Base-by-base conservation (phyloP, 2,329 filamentous ascomycete species). In the Talaromyces sp. region DNA sequence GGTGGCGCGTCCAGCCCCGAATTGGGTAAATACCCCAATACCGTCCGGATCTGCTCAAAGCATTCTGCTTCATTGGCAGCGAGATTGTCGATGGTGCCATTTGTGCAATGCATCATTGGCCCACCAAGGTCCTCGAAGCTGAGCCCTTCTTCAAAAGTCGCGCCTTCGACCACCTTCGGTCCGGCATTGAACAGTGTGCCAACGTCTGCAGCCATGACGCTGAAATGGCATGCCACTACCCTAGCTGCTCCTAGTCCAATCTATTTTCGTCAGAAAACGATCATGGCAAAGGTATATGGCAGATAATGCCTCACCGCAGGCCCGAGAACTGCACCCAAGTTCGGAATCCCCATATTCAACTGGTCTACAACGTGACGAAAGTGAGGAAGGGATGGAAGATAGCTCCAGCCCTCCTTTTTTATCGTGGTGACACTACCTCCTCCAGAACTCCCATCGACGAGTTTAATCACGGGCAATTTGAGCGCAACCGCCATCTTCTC, bases 11-110 rank as follows among this genome's bases (percentile, higher is more conserved):
- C 78, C 2, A 77, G 79, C 0, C 85, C 85, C 33, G 76, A 83
- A 63, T 86, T 83, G 1, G 86, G 85, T 1, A 88, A 72, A 64
- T 83, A 88, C 27, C 77, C 73, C 22, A 88, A 68, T 0, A 88
- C 80, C 0, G 78, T 82, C 1, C 84, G 76, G 4, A 88, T 69
- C 69, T 88, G 86, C 65, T 84, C 80, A 62, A 87, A 88, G 63
- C 84, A 86, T 44, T 82, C 84, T n/a, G 77, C 76, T 69, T 88
- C 85, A 62, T 85, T 81, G 4, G 78, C 76, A 0, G 85, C 85
- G 2, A 87, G 75, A 58, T 88, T 88, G 63, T 88, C 86, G 55
- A 88, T 87, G 0, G 85, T 88, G 0, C 86, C 86, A 62, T 88
- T 88, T 0, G 82, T 84, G 66, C 84, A 87, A 67, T 88, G 85